phyloP scores from a whole-genome alignment of 2,329 filamentous ascomycete genomes.

The Alternaria conjuncta region DNA sequence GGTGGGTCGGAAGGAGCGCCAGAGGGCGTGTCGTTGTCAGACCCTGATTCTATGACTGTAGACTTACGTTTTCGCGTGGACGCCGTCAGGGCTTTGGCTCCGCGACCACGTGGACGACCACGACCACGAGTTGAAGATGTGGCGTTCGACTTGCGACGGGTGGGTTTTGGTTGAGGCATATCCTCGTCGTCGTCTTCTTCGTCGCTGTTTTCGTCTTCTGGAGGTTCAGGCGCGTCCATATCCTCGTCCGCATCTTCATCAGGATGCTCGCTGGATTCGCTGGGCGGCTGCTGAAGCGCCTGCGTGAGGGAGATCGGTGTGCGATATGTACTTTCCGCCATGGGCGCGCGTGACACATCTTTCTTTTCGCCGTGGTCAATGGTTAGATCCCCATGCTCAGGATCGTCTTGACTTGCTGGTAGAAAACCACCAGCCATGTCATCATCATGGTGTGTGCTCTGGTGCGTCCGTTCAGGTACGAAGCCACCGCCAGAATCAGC shows the following conservation, averaged over 20 bases:
- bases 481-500: constrained; percentile 17
- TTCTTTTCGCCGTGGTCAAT: constrained; percentile 40
- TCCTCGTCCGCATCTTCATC: background rate
- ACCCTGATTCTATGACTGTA: constrained; percentile 6
- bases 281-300: constrained; percentile 27
- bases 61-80: constrained; percentile 16
- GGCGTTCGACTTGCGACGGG: constrained; percentile 16
- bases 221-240: constrained; percentile 10
- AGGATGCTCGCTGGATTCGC: constrained; percentile 2
- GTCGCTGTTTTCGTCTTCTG: constrained; percentile 56
- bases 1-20: constrained; percentile 13
- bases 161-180: background rate
- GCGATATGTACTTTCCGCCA: constrained; percentile 24
- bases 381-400: constrained; percentile 39
- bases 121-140: background rate
- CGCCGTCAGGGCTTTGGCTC: constrained; percentile 10
- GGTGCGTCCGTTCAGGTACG: constrained; percentile 17
- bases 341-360: background rate
- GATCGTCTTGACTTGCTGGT: constrained; percentile 44
- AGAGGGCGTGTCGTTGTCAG: constrained; percentile 19
- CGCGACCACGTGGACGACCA: constrained; percentile 1
- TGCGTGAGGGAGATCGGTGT: constrained; percentile 48
- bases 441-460: constrained; percentile 20
- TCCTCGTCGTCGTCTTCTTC: constrained; percentile 39
- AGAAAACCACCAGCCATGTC: constrained; percentile 47